Base-by-base conservation (phyloP, 108 stramenopile species). In the Skeletonema marinoi region DNA sequence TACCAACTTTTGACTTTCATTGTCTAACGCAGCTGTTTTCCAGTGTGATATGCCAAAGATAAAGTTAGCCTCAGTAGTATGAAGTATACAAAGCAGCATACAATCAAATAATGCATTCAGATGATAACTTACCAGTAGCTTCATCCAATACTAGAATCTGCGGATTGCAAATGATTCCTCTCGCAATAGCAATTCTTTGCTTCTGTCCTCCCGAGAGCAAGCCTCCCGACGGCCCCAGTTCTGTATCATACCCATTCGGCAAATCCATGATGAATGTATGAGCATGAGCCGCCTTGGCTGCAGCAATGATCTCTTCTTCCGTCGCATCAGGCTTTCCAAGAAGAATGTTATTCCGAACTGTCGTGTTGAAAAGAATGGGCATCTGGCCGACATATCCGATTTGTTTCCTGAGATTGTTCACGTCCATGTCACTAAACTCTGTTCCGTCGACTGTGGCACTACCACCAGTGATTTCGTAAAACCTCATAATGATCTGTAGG, bases 401-500 rank as follows among this genome's bases (percentile, higher is more conserved):
- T 32, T 89, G 78, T 39, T 39, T 38, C 10, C 87, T 67, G 64
- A 67, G 60, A 30, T 66, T 65, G 69, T 32, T 50, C 70, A 56
- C 54, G 1, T 56, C 7, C 7, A 97, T 42, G 0, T 81, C 67
- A 38, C 78, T 86, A 35, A 99, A 63, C 60, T 97, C 87, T 14
- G 64, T 46, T 11, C 98, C 99, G 66, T 95, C 88, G 17, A 96
- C 78, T 17, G 82, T 75, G 11, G 98, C 77, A 21, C 59, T 76
- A 14, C 99, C 99, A 46, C 75, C 65, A 50, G 67, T 60, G 2
- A 95, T 92, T 78, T 97, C 98, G 85, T 99, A 99, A 72, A 98
- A 96, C 7, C 97, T 87, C 71, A 96, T 89, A 33, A 99, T 70
- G 14, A 99, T 65, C 8, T 75, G 71, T 16, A 98, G 87, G 13